Evolutionary conservation across 2,329 filamentous ascomycete species (phyloP), one percentile per base, ranked within the genome.

Genomic region (Alternaria sp.): DNA sequence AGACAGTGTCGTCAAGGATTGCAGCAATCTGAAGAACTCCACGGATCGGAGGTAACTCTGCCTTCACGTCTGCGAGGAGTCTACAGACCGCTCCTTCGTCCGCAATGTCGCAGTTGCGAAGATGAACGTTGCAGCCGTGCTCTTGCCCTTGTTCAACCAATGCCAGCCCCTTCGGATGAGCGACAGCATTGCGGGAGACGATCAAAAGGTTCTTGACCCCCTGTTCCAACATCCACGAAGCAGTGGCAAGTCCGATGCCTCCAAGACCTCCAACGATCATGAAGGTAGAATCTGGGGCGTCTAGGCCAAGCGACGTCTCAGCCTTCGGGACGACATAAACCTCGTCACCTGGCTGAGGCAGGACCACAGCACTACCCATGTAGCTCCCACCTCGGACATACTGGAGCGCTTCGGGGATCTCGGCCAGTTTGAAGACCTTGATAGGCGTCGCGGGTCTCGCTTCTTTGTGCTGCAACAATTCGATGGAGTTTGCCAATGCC

Each of bases 181-280:
- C 28, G 7, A 26, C 45, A 11, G 46, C 58, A 32, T 46, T 52
- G 11, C 59, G 30, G 13, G 60, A 62, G 25, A 74, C 53, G 10
- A 67, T 45, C 12, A 58, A 19, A 4, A 75, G 11, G 21, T 66
- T 66, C 19, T 62, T 66, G 7, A 65, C 73, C 3, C 71, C 71
- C 12, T 63, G 26, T 30, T 57, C 36, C 12, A 67, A 58, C 59
- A 75, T 61, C 63, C 62, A 68, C 10, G 36, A 23, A 10, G 71
- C 61, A 4, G 71, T 49, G n/a, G 56, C 57, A 25, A 67, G 59
- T 19, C 73, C 72, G 19, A 75, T 30, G 4, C 71, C 72, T n/a
- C 71, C 70, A 2, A 67, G 45, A 23, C 71, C 71, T 15, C 72
- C 72, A 23, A 66, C 50, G 9, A 76, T 43, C 2, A 76, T 8